These are phyloP conservation scores for Diutina sp. DNA, from an alignment of 1,139 yeast genomes.

Conservation along the genomic window DNA sequence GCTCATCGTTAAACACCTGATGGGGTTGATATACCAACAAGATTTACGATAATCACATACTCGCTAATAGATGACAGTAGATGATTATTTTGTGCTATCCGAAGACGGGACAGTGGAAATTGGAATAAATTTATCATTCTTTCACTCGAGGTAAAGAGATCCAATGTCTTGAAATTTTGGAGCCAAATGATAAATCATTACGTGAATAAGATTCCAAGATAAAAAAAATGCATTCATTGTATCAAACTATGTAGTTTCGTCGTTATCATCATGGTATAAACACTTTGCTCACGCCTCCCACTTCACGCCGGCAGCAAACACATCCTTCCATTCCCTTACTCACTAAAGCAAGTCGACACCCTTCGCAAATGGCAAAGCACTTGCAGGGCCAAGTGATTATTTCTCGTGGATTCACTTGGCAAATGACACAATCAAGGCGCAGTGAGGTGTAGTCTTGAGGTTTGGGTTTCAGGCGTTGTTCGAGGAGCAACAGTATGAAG, in stretches of 20 bases:
- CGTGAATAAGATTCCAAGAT: background rate
- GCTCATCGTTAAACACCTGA: background rate
- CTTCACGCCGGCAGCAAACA: slow-evolving; percentile 72
- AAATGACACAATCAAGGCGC: slow-evolving; percentile 56
- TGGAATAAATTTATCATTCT: no score
- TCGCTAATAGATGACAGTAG: background rate
- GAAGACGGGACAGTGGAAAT: no score
- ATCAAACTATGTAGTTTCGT: background rate
- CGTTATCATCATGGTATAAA: slow-evolving; percentile 29
- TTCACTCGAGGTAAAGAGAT: no score
- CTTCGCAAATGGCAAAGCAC: slow-evolving; percentile 80
- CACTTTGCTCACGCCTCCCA: slow-evolving; percentile 40
- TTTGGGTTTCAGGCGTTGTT: background rate
- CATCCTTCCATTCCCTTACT: slow-evolving; percentile 67
- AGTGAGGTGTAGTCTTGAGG: slow-evolving; percentile 5
- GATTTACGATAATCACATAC: background rate
- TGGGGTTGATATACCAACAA: background rate
- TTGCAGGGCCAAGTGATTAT: slow-evolving; percentile 88
- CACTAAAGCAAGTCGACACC: slow-evolving; percentile 68
- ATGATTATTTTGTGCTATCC: no score
- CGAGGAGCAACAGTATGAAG: background rate
- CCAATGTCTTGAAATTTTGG: no score
- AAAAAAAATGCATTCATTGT: background rate
- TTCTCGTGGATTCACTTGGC: slow-evolving; percentile 64
- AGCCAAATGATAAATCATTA: no score